phyloP scores from a whole-genome alignment of 305 asterid genomes.

The Euphrasia arctica region DNA sequence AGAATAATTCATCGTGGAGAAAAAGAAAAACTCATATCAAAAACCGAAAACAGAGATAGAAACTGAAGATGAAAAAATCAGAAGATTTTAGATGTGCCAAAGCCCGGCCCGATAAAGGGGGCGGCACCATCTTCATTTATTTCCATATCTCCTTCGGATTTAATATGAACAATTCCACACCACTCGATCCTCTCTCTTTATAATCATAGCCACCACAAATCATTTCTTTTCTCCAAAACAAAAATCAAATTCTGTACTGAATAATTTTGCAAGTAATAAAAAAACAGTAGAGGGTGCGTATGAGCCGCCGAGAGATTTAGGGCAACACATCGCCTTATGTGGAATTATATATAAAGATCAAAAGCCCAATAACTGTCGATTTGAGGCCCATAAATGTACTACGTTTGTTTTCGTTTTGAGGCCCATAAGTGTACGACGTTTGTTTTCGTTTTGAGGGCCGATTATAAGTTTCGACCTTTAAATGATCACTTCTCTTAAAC shows the following conservation, averaged over 20 bases:
- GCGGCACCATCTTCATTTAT: not conserved
- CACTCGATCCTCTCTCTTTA: constrained; percentile 1
- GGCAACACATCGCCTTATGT: not conserved
- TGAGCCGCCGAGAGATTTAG: not conserved
- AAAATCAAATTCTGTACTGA: not conserved
- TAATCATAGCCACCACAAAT: not conserved
- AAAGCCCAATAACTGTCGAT: not conserved
- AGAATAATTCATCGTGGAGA: not conserved
- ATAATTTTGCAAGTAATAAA: too few relatives aligned
- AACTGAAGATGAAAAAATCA: not conserved
- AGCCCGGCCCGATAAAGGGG: not conserved
- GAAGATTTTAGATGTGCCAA: not conserved
- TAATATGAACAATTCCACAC: not conserved
- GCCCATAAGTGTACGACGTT: too few relatives aligned
- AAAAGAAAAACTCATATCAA: not conserved
- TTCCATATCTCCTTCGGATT: not conserved
- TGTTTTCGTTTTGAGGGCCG: too few relatives aligned
- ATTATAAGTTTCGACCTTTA: too few relatives aligned
- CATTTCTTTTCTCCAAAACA: not conserved
- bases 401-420: too few relatives aligned
- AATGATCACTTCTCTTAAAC: too few relatives aligned
- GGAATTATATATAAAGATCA: not conserved
- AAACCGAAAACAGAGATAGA: not conserved
- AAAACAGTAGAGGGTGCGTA: not conserved
- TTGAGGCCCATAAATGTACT: too few relatives aligned